Evolutionary conservation across 441 rosid species (phyloP).

Genomic region (Populus tomentosa): DNA sequence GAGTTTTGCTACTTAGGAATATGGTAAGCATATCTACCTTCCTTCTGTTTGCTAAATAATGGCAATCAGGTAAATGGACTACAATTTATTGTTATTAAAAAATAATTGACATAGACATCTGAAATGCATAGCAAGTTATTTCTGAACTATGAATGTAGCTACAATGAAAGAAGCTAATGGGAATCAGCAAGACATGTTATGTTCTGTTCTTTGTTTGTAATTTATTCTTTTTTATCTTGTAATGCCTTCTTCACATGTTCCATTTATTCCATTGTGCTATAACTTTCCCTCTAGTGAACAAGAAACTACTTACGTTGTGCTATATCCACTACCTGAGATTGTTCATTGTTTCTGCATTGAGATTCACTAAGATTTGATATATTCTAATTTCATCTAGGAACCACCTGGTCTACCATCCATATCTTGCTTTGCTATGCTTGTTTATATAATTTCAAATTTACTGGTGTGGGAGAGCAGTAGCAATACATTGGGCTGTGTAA

Average conservation of each 20-base stretch:
- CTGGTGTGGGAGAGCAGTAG: background rate
- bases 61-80: background rate
- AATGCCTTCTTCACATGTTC: background rate
- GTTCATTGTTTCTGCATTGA: background rate
- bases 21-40: slow-evolving; percentile 47
- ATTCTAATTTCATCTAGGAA: background rate
- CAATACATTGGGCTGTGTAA: background rate
- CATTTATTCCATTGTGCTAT: background rate
- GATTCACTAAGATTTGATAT: background rate
- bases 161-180: background rate
- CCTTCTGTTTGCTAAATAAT: background rate
- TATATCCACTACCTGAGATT: background rate
- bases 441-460: too few relatives aligned
- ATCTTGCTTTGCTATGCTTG: background rate
- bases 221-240: background rate
- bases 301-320: background rate
- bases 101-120: background rate
- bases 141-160: background rate
- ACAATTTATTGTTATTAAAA: background rate
- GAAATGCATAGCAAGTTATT: background rate
- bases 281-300: background rate
- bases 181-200: background rate
- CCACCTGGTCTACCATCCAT: background rate
- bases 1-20: slow-evolving; percentile 81
- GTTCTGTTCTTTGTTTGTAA: background rate